Conservation (phyloP, 257 asterid genomes). For the Fraxinus anomala region DNA sequence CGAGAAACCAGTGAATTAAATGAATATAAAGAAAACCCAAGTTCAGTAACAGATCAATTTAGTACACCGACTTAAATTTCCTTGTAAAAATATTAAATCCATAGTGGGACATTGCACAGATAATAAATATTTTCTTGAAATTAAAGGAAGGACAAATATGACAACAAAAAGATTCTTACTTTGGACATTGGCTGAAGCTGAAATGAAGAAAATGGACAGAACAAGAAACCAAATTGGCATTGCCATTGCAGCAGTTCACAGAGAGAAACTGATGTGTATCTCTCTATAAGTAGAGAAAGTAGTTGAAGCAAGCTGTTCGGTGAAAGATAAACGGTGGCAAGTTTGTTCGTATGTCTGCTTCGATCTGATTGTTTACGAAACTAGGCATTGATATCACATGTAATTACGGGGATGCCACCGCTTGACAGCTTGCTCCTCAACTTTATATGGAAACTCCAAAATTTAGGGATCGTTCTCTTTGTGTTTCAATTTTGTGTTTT, state of each 20-base stretch:
- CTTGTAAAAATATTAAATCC: conserved; percentile 3
- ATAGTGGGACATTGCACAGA: conserved; percentile 19
- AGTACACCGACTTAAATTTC: not conserved
- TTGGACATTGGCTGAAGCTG: conserved; percentile 47
- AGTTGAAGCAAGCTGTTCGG: conserved; percentile 23
- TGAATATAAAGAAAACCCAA: conserved; percentile 24
- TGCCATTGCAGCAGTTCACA: conserved; percentile 32
- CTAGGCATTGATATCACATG: conserved; percentile 21
- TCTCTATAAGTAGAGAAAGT: not conserved
- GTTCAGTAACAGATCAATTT: conserved; percentile 27
- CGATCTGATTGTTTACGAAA: conserved; percentile 34
- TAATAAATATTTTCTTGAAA: conserved; percentile 2
- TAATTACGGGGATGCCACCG: conserved; percentile 23
- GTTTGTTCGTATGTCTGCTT: conserved; percentile 27
- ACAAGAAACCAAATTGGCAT: conserved; percentile 26
- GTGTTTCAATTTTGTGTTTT: no score
- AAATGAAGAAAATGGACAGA: conserved; percentile 36
- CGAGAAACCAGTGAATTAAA: conserved; percentile 3
- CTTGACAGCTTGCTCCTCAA: conserved; percentile 24
- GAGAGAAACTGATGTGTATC: conserved; percentile 19
- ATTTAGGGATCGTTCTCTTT: no score
- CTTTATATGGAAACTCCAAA: no score
- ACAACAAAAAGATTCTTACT: conserved; percentile 31
- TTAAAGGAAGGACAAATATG: not conserved
- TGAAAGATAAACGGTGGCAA: conserved; percentile 15